Conservation (phyloP, 2,329 filamentous ascomycete genomes). For the Aspergillus ibericus region DNA sequence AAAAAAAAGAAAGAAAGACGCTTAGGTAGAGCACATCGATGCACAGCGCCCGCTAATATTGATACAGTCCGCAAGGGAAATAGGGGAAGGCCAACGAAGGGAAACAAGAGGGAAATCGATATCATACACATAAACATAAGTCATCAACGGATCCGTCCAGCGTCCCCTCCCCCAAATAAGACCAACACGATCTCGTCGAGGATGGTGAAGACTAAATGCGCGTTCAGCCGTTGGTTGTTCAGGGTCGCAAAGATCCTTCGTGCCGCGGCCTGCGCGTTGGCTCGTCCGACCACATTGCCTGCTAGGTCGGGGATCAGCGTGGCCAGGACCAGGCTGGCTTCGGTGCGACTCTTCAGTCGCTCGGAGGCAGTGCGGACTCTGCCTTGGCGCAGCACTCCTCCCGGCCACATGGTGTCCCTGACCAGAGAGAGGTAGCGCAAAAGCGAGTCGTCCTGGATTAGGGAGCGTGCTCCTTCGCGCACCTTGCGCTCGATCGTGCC, state of each 20-base stretch:
- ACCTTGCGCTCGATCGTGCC: conserved; percentile 96
- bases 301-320: conserved; percentile 89
- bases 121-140: not conserved
- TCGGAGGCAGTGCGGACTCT: conserved; percentile 66
- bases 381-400: conserved; percentile 47
- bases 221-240: conserved; percentile 86
- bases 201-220: conserved; percentile 69
- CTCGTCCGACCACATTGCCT: conserved; percentile 86
- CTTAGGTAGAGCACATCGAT: not conserved
- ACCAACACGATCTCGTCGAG: conserved; percentile 69
- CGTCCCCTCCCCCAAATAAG: conserved; percentile 53
- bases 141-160: conserved; percentile 8
- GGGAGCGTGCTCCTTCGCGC: conserved; percentile 72
- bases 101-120: not conserved
- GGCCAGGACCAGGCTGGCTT: conserved; percentile 84
- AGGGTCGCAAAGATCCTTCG: conserved; percentile 84
- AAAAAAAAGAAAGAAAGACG: not conserved
- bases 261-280: conserved; percentile 88
- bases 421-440: conserved; percentile 72
- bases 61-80: conserved; percentile 1
- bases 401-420: conserved; percentile 79
- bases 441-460: conserved; percentile 76
- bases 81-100: not conserved
- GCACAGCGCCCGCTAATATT: not conserved
- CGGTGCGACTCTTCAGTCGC: conserved; percentile 76